These are phyloP conservation scores for Pseudozyma tsukubaensis DNA, from an alignment of 1,284 basidiomycete species.

Conservation along the genomic window DNA sequence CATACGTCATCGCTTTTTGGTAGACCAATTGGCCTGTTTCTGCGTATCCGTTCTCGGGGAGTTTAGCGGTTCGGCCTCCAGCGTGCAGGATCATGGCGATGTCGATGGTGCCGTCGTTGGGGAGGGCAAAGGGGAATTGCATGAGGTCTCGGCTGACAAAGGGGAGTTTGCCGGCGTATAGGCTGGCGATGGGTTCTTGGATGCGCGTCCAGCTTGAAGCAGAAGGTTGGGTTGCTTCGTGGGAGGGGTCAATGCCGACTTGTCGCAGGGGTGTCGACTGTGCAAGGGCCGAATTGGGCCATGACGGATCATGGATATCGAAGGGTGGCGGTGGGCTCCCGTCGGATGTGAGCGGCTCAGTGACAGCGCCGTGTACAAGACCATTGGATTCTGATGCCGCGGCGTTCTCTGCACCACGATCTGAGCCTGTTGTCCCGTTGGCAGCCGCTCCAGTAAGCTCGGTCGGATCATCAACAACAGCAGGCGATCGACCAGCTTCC, in stretches of 20 bases:
- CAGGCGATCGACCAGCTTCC: not conserved
- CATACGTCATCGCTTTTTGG: slow-evolving; percentile 54
- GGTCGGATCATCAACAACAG: not conserved
- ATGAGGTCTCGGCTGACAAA: slow-evolving; percentile 64
- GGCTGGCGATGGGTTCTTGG: slow-evolving; percentile 46
- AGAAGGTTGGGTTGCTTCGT: not conserved
- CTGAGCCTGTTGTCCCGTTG: slow-evolving; percentile 3
- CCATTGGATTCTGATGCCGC: not conserved
- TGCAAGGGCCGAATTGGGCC: slow-evolving; percentile 32
- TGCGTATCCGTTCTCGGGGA: slow-evolving; percentile 52
- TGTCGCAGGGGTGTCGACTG: slow-evolving; percentile 6
- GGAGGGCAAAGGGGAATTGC: slow-evolving; percentile 64
- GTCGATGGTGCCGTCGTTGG: slow-evolving; percentile 62
- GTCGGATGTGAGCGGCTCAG: slow-evolving; percentile 40
- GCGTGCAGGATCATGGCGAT: slow-evolving; percentile 56
- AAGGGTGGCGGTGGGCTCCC: slow-evolving; percentile 20
- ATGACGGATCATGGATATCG: slow-evolving; percentile 52
- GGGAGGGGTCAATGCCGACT: slow-evolving; percentile 4
- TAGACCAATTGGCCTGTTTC: slow-evolving; percentile 59
- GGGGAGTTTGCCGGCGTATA: slow-evolving; percentile 66
- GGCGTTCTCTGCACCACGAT: not conserved
- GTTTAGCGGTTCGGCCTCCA: slow-evolving; percentile 54
- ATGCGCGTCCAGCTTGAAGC: slow-evolving; percentile 49
- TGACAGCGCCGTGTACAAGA: slow-evolving; percentile 50
- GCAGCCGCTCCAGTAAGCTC: not conserved